These are phyloP conservation scores for Lophiostoma macrostomum DNA, from an alignment of 495 filamentous ascomycete species.

Conservation along the genomic window DNA sequence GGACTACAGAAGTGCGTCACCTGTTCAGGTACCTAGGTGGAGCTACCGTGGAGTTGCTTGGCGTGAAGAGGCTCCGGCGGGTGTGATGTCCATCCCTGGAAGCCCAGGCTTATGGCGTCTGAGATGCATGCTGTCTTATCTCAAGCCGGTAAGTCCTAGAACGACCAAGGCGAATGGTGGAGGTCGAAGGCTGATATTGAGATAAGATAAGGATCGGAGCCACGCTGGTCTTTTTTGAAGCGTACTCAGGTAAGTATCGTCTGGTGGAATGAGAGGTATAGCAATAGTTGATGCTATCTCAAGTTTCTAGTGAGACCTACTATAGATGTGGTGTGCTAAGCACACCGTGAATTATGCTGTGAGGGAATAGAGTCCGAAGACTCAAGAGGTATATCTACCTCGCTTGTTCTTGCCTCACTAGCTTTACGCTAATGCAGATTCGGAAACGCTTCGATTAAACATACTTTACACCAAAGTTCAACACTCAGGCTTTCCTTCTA, in stretches of 20 bases:
- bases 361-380: too few relatives aligned
- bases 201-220: conserved; percentile 9
- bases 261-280: neutral
- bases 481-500: neutral
- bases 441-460: neutral
- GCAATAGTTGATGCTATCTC: too few relatives aligned
- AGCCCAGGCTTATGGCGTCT: conserved; percentile 1
- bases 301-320: too few relatives aligned
- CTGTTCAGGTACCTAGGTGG: neutral
- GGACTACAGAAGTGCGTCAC: neutral
- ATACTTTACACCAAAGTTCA: neutral
- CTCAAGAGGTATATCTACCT: too few relatives aligned
- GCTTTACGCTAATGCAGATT: too few relatives aligned
- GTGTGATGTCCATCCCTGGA: too few relatives aligned
- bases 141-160: neutral
- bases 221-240: too few relatives aligned
- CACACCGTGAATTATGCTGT: too few relatives aligned
- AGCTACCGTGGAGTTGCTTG: neutral
- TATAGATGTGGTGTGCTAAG: too few relatives aligned
- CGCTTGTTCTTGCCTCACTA: too few relatives aligned
- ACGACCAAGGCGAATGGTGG: neutral
- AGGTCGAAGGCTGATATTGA: neutral
- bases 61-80: too few relatives aligned
- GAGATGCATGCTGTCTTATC: conserved; percentile 7
- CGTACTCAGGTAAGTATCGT: too few relatives aligned